These are phyloP conservation scores for Brettanomyces anomalus DNA, from an alignment of 805 yeast species.

Conservation along the genomic window DNA sequence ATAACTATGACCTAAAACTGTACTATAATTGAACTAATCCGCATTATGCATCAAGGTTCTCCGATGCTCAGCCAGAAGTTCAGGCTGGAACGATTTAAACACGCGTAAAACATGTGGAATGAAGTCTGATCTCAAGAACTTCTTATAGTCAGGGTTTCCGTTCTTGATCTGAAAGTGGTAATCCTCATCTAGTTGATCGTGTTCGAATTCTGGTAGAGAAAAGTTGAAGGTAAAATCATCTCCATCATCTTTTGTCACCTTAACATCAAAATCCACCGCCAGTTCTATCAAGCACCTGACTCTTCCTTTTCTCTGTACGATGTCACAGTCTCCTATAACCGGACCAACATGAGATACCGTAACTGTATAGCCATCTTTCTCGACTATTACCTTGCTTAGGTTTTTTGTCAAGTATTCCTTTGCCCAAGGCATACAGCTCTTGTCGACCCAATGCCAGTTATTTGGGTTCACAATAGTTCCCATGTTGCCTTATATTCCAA, in stretches of 20 bases:
- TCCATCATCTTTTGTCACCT: conserved; percentile 25
- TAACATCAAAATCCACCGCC: conserved; percentile 39
- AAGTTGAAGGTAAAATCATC: conserved; percentile 36
- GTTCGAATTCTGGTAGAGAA: conserved; percentile 59
- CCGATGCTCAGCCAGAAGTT: conserved; percentile 53
- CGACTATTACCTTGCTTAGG: conserved; percentile 38
- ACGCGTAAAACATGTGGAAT: conserved; percentile 42
- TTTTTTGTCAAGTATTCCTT: conserved; percentile 60
- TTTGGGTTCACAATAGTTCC: background rate
- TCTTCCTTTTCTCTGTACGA: conserved; percentile 76
- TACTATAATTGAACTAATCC: conserved; percentile 17
- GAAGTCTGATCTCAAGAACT: conserved; percentile 34
- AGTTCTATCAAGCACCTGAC: conserved; percentile 69
- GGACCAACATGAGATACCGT: conserved; percentile 30
- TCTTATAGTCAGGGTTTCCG: conserved; percentile 28
- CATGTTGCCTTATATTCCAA: background rate
- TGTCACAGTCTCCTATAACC: conserved; percentile 70
- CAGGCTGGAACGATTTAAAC: conserved; percentile 52
- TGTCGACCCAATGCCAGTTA: conserved; percentile 90
- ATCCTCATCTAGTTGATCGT: conserved; percentile 66
- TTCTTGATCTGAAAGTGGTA: conserved; percentile 41
- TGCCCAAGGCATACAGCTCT: conserved; percentile 91
- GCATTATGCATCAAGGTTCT: conserved; percentile 51
- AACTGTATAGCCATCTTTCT: conserved; percentile 26
- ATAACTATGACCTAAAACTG: background rate